phyloP scores from a whole-genome alignment of 2,329 filamentous ascomycete genomes.

The Colletotrichum sp. region DNA sequence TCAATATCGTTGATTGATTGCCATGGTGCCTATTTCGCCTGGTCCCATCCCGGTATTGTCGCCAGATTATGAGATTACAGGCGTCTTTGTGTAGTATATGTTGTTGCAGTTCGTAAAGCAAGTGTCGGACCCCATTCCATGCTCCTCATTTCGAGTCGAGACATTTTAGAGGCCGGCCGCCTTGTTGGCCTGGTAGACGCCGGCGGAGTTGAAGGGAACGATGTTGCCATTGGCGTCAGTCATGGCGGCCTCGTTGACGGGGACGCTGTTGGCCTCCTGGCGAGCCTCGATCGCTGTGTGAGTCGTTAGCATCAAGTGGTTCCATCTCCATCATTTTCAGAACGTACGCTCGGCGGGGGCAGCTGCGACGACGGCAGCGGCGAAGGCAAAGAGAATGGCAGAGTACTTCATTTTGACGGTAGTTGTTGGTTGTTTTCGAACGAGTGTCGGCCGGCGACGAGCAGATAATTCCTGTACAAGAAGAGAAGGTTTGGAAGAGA shows the following conservation, averaged over 20 bases:
- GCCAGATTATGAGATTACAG: constrained; percentile 7
- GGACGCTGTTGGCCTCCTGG: constrained; percentile 29
- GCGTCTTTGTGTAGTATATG: neutral
- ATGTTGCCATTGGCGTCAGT: constrained; percentile 48
- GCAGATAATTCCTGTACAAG: constrained; percentile 37
- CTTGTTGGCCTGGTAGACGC: constrained; percentile 46
- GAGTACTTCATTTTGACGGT: constrained; percentile 60
- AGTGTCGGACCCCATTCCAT: neutral
- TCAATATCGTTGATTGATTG: constrained; percentile 12
- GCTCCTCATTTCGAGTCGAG: neutral
- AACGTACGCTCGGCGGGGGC: constrained; percentile 25
- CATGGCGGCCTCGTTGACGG: constrained; percentile 51
- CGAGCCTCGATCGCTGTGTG: constrained; percentile 36
- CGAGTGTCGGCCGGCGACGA: constrained; percentile 59
- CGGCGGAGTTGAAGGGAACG: constrained; percentile 46
- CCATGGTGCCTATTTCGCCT: constrained; percentile 7
- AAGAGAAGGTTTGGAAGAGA: constrained; percentile 25
- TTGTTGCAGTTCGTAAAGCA: neutral
- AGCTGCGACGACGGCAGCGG: constrained; percentile 50
- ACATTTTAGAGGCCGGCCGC: constrained; percentile 38
- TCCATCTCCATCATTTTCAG: neutral
- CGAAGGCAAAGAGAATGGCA: constrained; percentile 50
- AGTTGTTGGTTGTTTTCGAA: constrained; percentile 27
- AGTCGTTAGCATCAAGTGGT: constrained; percentile 3
- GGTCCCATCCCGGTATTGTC: neutral